These are phyloP conservation scores for Limonium bicolor DNA, from an alignment of 148 eudicot genomes.

Conservation along the genomic window DNA sequence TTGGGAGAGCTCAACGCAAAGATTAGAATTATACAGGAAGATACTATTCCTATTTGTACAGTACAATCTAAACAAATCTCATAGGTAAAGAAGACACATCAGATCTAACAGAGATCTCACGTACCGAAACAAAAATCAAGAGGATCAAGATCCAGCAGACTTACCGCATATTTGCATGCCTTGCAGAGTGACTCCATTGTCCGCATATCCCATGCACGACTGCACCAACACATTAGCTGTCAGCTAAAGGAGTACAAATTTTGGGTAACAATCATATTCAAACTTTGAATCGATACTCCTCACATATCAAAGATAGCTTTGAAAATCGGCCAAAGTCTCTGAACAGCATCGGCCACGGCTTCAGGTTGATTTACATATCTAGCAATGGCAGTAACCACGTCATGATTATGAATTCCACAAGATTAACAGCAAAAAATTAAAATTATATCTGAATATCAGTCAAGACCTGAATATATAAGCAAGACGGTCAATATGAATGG, in stretches of 20 bases:
- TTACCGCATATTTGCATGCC: conserved; percentile 99
- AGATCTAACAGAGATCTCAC: neutral
- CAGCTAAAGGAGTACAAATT: neutral
- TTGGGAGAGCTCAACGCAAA: no score
- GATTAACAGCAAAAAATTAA: neutral
- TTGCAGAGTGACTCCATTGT: conserved; percentile 98
- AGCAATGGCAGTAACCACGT: conserved; percentile 8
- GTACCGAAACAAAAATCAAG: neutral
- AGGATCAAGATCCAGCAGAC: conserved; percentile 18
- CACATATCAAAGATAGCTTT: conserved; percentile 91
- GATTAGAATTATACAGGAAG: no score
- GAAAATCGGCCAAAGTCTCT: conserved; percentile 91
- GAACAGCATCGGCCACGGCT: conserved; percentile 98
- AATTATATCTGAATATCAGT: conserved; percentile 1
- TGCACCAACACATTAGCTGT: conserved; percentile 18
- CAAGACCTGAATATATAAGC: conserved; percentile 98
- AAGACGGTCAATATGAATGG: conserved; percentile 94
- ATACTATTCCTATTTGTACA: no score
- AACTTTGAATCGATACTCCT: conserved; percentile 10
- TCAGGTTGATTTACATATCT: conserved; percentile 93
- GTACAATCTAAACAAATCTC: no score
- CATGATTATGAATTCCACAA: conserved; percentile 2
- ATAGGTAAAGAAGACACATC: no score
- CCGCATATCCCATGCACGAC: conserved; percentile 99
- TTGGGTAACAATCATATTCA: neutral